Base-by-base conservation (phyloP, 2,329 filamentous ascomycete species). In the Microsporum audouinii region DNA sequence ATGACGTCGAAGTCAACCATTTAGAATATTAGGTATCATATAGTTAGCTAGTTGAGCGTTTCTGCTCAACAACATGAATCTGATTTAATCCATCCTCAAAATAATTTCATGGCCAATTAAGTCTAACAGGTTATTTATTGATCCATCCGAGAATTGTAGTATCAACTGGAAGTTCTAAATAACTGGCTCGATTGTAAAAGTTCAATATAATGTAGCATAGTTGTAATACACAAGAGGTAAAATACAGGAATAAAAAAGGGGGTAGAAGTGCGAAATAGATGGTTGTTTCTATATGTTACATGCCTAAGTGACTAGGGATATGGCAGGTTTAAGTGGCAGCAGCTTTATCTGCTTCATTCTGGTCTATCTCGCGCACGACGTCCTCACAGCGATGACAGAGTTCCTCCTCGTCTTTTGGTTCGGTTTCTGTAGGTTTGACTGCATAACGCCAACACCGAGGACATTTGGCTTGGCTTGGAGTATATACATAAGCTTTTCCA, bases 401-500 rank as follows among this genome's bases (percentile, higher is more conserved):
- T 43, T 77, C 72, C 17, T 88, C 84, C 66, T 86, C 80, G n/a
- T 66, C 64, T 58, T 43, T n/a, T 43, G 65, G 59, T 2, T 66
- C 49, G 17, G 27, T 34, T 51, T 71, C 66, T 23, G 62, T 8
- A 45, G 39, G 39, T 5, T 81, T 77, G n/a, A 88, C 85, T 29
- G 88, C 80, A 72, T 89, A 95, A 64, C 88, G 84, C 94, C 94
- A 99, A 75, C 94, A 99, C 58, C 94, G 80, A 0, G 83, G 80
- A 71, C 94, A 99, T 73, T 97, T 99, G 55, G 79, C 75, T 10
- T 76, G 73, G 12, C 72, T 71, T 0, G 85, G 80, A 7, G 80
- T 71, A 64, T 78, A 77, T 23, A 78, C 72, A 68, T 74, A 69
- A 3, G 72, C 73, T 2, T 61, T 70, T 2, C 73, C 75, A 59